Evolutionary conservation across 202 grass and related monocot species (phyloP).

Genomic region (Saccharum hybrid): DNA sequence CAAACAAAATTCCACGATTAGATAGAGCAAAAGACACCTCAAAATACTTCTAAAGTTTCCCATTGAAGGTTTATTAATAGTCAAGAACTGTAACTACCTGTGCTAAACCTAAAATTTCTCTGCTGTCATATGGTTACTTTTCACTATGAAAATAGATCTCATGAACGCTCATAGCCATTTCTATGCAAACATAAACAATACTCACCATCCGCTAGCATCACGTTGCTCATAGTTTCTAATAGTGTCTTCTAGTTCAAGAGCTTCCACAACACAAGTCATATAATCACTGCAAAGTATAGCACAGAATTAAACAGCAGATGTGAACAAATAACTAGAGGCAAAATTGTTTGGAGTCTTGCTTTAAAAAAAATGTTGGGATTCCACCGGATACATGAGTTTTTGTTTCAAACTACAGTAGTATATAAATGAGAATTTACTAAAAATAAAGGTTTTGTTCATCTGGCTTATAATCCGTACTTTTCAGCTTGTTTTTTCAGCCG

Average conservation of each 20-base stretch:
- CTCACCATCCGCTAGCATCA: constrained; percentile 81
- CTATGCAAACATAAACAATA: constrained; percentile 39
- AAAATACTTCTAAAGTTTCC: constrained; percentile 5
- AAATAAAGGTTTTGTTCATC: neutral
- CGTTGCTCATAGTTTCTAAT: constrained; percentile 81
- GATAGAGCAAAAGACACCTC: constrained; percentile 15
- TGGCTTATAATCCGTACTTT: no score
- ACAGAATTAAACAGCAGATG: constrained; percentile 30
- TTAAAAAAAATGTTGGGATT: neutral
- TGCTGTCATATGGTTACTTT: neutral
- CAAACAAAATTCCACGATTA: neutral
- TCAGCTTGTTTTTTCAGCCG: no score
- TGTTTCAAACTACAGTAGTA: neutral
- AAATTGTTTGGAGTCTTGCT: neutral
- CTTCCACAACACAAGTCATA: constrained; percentile 78
- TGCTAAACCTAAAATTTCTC: neutral
- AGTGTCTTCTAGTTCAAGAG: constrained; percentile 88
- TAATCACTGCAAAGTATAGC: constrained; percentile 69
- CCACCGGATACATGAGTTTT: no score
- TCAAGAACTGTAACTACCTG: neutral
- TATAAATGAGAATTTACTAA: neutral
- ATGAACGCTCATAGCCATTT: constrained; percentile 29
- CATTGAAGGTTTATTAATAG: neutral
- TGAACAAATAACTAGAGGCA: neutral
- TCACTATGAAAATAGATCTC: neutral